Evolutionary conservation across 257 asterid species (phyloP).

Genomic region (Plantago ovata): DNA sequence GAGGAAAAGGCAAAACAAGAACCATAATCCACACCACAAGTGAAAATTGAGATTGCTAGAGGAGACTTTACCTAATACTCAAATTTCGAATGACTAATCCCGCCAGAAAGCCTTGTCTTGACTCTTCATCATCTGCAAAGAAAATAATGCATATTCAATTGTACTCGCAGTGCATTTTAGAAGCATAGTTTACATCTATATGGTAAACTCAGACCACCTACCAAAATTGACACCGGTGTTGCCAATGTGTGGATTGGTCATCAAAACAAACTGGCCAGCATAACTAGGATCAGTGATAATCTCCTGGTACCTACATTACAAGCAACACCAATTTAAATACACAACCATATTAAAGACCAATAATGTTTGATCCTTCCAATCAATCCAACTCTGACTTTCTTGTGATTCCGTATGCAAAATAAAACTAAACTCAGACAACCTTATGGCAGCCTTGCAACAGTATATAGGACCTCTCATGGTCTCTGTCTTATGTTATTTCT

Average conservation of each 20-base stretch:
- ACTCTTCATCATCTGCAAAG: conserved; percentile 77
- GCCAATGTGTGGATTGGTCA: conserved; percentile 97
- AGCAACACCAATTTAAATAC: neutral
- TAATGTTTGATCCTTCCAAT: neutral
- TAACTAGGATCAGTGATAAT: conserved; percentile 95
- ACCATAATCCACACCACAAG: conserved; percentile 10
- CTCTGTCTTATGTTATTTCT: too few species aligned
- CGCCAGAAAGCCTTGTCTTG: conserved; percentile 76
- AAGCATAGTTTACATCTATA: conserved; percentile 7
- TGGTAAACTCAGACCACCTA: conserved; percentile 27
- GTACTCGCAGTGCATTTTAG: neutral
- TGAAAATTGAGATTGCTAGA: conserved; percentile 2
- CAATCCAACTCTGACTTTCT: neutral
- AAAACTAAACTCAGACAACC: too few species aligned
- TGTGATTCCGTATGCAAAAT: neutral
- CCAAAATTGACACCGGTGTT: conserved; percentile 93
- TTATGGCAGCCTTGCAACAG: too few species aligned
- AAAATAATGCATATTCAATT: conserved; percentile 18
- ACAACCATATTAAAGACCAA: neutral
- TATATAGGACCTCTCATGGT: too few species aligned
- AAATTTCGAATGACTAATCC: conserved; percentile 88
- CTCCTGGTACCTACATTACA: conserved; percentile 74
- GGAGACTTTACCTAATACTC: conserved; percentile 68
- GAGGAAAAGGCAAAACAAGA: conserved; percentile 1
- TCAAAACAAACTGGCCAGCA: conserved; percentile 94